phyloP scores from a whole-genome alignment of 352 stramenopile genomes.

The Pythium vanterpoolii region DNA sequence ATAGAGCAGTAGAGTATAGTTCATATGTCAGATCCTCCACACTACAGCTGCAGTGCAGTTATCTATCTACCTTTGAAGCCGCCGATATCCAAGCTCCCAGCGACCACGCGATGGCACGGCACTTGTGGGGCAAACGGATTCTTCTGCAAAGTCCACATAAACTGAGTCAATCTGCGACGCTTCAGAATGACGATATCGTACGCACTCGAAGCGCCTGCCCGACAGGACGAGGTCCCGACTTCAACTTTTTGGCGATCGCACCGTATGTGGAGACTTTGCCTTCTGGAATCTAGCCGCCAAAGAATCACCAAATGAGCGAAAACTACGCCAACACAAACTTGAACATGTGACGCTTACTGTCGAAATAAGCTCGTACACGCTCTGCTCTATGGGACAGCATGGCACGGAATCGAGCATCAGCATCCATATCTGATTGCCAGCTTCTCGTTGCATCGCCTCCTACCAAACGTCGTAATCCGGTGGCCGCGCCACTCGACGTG shows the following conservation, averaged over 20 bases:
- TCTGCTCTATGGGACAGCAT: conserved; percentile 37
- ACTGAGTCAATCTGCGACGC: neutral
- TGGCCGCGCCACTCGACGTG: conserved; percentile 69
- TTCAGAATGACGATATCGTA: neutral
- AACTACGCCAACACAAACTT: too few relatives aligned
- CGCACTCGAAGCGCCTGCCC: conserved; percentile 74
- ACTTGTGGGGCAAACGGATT: conserved; percentile 80
- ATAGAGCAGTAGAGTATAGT: neutral
- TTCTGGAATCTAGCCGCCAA: conserved; percentile 48
- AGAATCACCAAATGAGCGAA: too few relatives aligned
- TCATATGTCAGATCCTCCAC: neutral
- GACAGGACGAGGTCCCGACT: conserved; percentile 67
- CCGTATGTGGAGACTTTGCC: conserved; percentile 84
- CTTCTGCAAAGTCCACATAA: conserved; percentile 34
- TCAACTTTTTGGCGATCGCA: conserved; percentile 50
- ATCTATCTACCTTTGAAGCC: conserved; percentile 61
- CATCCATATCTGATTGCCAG: neutral
- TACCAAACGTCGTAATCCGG: conserved; percentile 74
- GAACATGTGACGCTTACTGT: conserved; percentile 28
- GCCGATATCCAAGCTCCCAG: conserved; percentile 58
- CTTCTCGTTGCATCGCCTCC: neutral
- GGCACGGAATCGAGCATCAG: neutral
- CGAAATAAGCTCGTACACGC: conserved; percentile 79
- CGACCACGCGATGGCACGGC: conserved; percentile 77
- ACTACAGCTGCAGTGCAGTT: neutral